These are phyloP conservation scores for Aureobasidium sp. DNA, from an alignment of 2,329 filamentous ascomycete species.

Conservation along the genomic window DNA sequence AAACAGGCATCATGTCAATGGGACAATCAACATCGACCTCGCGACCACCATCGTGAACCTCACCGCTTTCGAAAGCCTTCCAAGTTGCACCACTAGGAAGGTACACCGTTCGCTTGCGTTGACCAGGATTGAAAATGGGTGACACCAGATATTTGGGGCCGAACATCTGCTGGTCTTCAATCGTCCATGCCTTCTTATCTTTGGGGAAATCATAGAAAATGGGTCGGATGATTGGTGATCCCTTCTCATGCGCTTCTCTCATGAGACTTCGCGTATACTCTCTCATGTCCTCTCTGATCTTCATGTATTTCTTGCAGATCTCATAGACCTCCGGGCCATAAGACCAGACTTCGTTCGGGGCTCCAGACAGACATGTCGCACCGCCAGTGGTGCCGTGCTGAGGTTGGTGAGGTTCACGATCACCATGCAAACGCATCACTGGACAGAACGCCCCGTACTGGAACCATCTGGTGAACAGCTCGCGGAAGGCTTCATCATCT, in stretches of 20 bases:
- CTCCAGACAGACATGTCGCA: constrained; percentile 39
- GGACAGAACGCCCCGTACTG: constrained; percentile 63
- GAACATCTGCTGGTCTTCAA: constrained; percentile 59
- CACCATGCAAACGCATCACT: constrained; percentile 60
- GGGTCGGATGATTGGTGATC: constrained; percentile 55
- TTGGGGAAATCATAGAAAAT: constrained; percentile 58
- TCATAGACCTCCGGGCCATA: constrained; percentile 55
- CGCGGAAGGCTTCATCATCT: constrained; percentile 48
- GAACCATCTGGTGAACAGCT: constrained; percentile 61
- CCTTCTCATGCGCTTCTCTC: constrained; percentile 52
- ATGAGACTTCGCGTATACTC: constrained; percentile 53
- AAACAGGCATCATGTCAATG: constrained; percentile 43
- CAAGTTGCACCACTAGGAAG: constrained; percentile 44
- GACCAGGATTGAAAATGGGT: constrained; percentile 47
- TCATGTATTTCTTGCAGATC: constrained; percentile 54
- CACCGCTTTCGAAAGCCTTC: constrained; percentile 33
- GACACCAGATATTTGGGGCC: constrained; percentile 52
- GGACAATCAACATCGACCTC: constrained; percentile 38
- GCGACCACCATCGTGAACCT: constrained; percentile 33
- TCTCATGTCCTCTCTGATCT: constrained; percentile 50
- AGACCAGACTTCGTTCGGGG: constrained; percentile 58
- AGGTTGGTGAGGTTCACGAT: constrained; percentile 53
- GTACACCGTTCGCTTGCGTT: constrained; percentile 43
- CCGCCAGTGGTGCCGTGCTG: constrained; percentile 33
- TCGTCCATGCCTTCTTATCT: constrained; percentile 48